A percentile compares a stretch with the other conserved stretches of the same genome.
Evolutionary conservation across 148 eudicot genomes (phyloP).

Genomic region (Rhododendron ovatum): DNA sequence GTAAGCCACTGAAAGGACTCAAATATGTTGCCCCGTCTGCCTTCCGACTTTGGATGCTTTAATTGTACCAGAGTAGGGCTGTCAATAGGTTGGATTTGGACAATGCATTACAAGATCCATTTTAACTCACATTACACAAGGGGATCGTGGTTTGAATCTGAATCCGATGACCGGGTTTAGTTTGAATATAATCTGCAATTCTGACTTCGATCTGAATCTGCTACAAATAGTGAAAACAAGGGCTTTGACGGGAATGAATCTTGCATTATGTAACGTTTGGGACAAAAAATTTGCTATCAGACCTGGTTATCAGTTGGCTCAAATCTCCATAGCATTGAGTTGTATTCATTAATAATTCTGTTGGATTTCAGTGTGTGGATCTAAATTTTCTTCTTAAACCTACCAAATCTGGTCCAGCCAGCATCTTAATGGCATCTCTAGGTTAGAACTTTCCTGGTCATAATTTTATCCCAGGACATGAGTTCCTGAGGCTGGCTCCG

Average conservation of each 20-base stretch:
- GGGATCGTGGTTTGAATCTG: background rate
- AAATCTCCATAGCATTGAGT: background rate
- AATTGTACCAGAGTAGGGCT: background rate
- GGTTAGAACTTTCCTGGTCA: background rate
- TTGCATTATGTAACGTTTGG: background rate
- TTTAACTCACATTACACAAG: background rate
- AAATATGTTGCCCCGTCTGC: background rate
- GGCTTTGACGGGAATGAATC: background rate
- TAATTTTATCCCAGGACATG: conserved; percentile 11
- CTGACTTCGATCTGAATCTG: background rate
- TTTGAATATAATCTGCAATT: background rate
- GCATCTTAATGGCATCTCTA: background rate
- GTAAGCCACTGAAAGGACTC: background rate
- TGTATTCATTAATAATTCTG: background rate
- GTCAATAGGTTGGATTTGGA: background rate
- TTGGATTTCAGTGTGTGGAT: background rate
- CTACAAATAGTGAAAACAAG: conserved; percentile 3
- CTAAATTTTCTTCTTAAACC: background rate
- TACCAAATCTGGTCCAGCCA: background rate
- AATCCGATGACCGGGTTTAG: background rate
- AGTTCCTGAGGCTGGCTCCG: background rate
- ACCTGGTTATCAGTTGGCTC: background rate
- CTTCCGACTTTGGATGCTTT: conserved; percentile 4
- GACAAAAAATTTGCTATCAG: background rate
- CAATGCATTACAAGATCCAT: background rate